Conservation (phyloP, 2,329 filamentous ascomycete species). For the Colletotrichum trifolii region DNA sequence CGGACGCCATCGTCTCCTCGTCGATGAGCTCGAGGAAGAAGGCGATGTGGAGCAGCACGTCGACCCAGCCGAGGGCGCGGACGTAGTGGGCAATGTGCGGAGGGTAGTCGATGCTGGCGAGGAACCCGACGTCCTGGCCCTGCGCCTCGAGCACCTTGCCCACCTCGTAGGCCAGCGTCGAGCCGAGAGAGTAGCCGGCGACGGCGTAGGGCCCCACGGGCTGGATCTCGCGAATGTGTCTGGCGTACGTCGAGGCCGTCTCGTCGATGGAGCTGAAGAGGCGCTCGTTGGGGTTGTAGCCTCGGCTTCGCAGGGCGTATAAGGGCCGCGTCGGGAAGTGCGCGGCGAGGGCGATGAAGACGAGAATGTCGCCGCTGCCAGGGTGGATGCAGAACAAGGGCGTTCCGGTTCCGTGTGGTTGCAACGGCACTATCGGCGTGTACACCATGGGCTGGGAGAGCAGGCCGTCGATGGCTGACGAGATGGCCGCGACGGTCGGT, state of each 20-base stretch:
- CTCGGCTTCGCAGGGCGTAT: conserved; percentile 56
- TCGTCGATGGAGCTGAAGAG: conserved; percentile 50
- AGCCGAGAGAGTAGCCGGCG: conserved; percentile 58
- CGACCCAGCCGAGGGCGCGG: conserved; percentile 45
- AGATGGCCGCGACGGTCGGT: conserved; percentile 21
- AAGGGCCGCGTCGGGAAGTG: conserved; percentile 55
- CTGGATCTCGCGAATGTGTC: conserved; percentile 50
- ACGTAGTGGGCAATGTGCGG: conserved; percentile 54
- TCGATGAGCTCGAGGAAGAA: conserved; percentile 48
- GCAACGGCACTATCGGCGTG: conserved; percentile 51
- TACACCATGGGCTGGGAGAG: conserved; percentile 35
- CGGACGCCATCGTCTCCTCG: conserved; percentile 40
- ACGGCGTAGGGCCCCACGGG: conserved; percentile 59
- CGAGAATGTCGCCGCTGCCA: conserved; percentile 52
- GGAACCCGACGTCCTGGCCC: conserved; percentile 52
- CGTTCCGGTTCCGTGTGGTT: conserved; percentile 43
- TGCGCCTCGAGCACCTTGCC: conserved; percentile 53
- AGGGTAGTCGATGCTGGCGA: conserved; percentile 54
- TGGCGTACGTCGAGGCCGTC: conserved; percentile 49
- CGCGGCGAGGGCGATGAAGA: conserved; percentile 50
- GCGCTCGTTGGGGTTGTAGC: conserved; percentile 47
- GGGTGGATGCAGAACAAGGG: conserved; percentile 54
- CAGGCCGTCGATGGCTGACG: conserved; percentile 37
- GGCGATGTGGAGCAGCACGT: conserved; percentile 47
- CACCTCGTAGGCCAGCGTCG: conserved; percentile 57